Percentiles rank a stretch among this genome's conserved stretches.
Evolutionary conservation across 2,329 filamentous ascomycete genomes (phyloP).

Genomic region (Penicillium hordei): DNA sequence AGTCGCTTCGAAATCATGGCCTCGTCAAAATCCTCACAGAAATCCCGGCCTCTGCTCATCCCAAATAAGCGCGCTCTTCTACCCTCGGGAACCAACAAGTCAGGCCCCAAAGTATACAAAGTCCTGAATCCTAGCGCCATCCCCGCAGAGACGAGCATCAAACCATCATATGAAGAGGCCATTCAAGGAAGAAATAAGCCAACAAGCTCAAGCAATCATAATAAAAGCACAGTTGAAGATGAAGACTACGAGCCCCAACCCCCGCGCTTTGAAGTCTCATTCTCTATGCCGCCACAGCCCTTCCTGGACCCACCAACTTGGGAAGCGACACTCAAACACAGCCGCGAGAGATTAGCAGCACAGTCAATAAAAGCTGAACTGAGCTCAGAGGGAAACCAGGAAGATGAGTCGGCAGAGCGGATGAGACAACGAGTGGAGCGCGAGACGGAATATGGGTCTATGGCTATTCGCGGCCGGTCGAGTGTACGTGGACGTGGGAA

Average conservation of each 20-base stretch:
- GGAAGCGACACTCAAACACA: constrained; percentile 32
- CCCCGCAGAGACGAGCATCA: constrained; percentile 21
- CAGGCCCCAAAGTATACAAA: constrained; percentile 5
- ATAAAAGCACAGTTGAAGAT: neutral
- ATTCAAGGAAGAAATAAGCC: neutral
- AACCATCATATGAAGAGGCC: constrained; percentile 6
- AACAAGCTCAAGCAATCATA: neutral
- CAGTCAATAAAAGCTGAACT: constrained; percentile 3
- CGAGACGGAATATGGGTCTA: constrained; percentile 34
- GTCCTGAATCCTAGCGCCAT: constrained; percentile 26
- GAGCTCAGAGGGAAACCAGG: neutral
- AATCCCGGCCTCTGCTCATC: constrained; percentile 26
- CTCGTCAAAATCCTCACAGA: constrained; percentile 10
- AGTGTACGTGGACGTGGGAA: constrained; percentile 23
- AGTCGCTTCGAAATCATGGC: neutral
- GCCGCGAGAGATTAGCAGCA: constrained; percentile 4
- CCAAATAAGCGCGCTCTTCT: constrained; percentile 31
- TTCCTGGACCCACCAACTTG: constrained; percentile 41
- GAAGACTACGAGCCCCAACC: constrained; percentile 1
- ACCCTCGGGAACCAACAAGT: constrained; percentile 2
- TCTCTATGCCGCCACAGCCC: constrained; percentile 36
- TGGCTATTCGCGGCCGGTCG: constrained; percentile 35
- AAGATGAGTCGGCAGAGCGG: constrained; percentile 19
- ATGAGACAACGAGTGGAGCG: constrained; percentile 19
- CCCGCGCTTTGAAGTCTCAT: constrained; percentile 33